Base-by-base conservation (phyloP, 129 eudicot species). In the Chrysanthemum makinoi region DNA sequence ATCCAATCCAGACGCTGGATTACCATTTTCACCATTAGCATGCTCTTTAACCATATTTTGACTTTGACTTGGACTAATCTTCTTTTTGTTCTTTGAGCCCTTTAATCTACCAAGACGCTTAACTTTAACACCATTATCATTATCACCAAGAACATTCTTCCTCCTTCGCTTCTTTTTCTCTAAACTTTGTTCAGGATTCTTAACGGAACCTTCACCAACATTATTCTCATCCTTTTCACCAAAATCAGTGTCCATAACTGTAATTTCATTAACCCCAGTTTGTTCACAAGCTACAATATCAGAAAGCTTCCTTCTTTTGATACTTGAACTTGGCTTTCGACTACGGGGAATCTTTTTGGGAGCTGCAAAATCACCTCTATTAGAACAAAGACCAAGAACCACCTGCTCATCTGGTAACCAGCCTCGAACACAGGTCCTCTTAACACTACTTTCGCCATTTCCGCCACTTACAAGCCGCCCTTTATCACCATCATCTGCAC, bases 381-480 rank as follows among this genome's bases (percentile, higher is more conserved):
- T 66, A 6, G 44, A 70, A 70, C 28, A 72, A 71, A 77, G 16
- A 70, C 77, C 81, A 70, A 63, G 60, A 77, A 77, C 77, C 64
- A 70, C 12, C 28, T 8, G 26, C 53, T 66, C 65, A 15, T 46
- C 77, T 6, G 17, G 5, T 44, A 2, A 1, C 65, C 61, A 71
- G 43, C 22, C n/a, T 77, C 30, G 44, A 52, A 5, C 28, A 63
- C 1, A 1, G 0, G 59, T 56, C 65, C 72, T 24, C 24, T 62
- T 65, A 1, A 61, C 46, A 14, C 66, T 14, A 61, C 15, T 61
- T 59, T 59, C 39, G n/a, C 64, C 39, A 22, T 60, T 24, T 14
- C 13, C 77, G 13, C 35, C 73, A 33, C 20, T 62, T 30, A 62
- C 73, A 15, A 59, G 28, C 18, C 49, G 61, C 74, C 65, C 65